Evolutionary conservation across 2,329 filamentous ascomycete genomes (phyloP), one percentile per base, ranked within the genome.

Genomic region (Pestalotiopsis sp.): DNA sequence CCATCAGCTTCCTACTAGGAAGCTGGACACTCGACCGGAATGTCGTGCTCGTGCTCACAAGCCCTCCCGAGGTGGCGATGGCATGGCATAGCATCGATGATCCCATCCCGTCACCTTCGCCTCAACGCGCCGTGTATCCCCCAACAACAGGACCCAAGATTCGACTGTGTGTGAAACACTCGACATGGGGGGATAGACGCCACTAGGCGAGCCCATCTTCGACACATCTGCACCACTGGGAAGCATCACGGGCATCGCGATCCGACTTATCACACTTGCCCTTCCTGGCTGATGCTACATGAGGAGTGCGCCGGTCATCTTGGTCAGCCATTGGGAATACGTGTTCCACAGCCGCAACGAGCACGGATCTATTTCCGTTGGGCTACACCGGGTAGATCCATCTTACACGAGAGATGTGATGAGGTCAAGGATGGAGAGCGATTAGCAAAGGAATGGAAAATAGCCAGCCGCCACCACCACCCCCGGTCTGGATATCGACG

Each of bases 181-280:
- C n/a, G 60, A 36, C 38, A 63, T 63, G n/a, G 60, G 25, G 17
- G 60, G 60, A 52, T 63, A 27, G 57, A 27, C 31, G 36, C 60
- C 60, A 63, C 60, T 63, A 13, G 60, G 60, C 60, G 5, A 45
- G 23, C 14, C 57, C 60, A 23, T 39, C 20, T 36, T 65, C 38
- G 62, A 45, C 20, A 65, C 62, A 39, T 52, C 31, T 31, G 14
- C 27, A 49, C 14, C 36, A 45, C 23, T 36, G 13, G 49, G 31
- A 36, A 20, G 13, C 23, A 31, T 38, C 49, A 38, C 14, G 45
- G 49, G 63, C 63, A 57, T 66, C 63, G 31, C 13, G 63, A 66
- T 66, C 63, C 41, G 27, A 25, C 27, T n/a, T n/a, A 31, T 66
- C 63, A 56, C 63, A 66, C 63, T 66, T 66, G 63, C 63, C 63